Percentiles rank a stretch among this genome's conserved stretches.
These are phyloP conservation scores for Lentinula edodes DNA, from an alignment of 768 basidiomycete species.

Conservation along the genomic window DNA sequence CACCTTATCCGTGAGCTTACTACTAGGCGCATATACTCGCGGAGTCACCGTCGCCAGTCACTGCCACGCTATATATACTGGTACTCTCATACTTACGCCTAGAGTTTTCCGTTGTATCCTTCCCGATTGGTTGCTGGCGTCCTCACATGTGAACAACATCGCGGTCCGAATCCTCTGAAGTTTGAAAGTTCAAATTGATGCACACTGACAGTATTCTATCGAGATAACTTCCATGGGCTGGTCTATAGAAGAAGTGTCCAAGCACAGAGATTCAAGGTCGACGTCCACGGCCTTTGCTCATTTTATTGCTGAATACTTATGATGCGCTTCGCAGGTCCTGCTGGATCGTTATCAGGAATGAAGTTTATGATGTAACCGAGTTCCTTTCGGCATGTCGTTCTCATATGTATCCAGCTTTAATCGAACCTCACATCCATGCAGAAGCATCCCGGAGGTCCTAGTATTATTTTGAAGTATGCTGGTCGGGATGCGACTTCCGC, in stretches of 20 bases:
- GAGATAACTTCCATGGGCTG: background rate
- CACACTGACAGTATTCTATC: background rate
- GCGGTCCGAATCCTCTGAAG: background rate
- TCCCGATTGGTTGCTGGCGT: background rate
- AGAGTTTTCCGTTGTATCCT: background rate
- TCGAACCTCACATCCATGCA: slow-evolving; percentile 15
- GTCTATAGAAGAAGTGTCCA: slow-evolving; percentile 48
- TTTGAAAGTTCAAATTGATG: no score
- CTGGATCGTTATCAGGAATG: slow-evolving; percentile 77
- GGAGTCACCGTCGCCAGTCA: no score
- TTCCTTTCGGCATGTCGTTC: slow-evolving; percentile 44
- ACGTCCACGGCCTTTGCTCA: background rate
- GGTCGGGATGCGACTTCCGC: slow-evolving; percentile 79
- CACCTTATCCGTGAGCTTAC: no score
- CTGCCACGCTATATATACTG: no score
- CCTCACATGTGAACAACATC: background rate
- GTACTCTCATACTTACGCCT: background rate
- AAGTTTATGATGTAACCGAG: slow-evolving; percentile 82
- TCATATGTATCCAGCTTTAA: background rate
- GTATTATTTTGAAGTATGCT: slow-evolving; percentile 78
- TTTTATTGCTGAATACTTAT: background rate
- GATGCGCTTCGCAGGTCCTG: slow-evolving; percentile 47
- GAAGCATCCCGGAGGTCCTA: slow-evolving; percentile 79
- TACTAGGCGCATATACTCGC: no score
- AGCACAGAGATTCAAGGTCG: slow-evolving; percentile 52